Evolutionary conservation across 352 stramenopile genomes (phyloP).

Genomic region (Plasmopara viticola): DNA sequence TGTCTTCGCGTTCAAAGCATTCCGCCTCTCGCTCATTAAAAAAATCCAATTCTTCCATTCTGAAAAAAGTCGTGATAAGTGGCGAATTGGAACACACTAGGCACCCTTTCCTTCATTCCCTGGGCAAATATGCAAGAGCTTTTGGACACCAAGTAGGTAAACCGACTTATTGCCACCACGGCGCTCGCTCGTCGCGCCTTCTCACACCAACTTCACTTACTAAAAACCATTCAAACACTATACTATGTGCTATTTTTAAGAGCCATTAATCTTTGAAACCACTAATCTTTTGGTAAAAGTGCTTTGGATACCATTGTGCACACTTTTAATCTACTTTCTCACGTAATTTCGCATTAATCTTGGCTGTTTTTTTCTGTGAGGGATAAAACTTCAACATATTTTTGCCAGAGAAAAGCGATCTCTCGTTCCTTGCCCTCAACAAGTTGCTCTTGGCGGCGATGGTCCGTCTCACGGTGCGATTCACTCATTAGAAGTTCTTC

Average conservation of each 20-base stretch:
- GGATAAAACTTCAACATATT: slow-evolving; percentile 44
- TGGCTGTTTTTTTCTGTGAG: slow-evolving; percentile 6
- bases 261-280: slow-evolving; percentile 14
- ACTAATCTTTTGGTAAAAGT: slow-evolving; percentile 3
- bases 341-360: background rate
- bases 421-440: slow-evolving; percentile 55
- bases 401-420: slow-evolving; percentile 65
- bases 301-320: too few relatives aligned
- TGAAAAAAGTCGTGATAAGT: slow-evolving; percentile 12
- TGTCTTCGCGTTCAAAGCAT: slow-evolving; percentile 79
- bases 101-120: slow-evolving; percentile 36
- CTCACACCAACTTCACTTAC: slow-evolving; percentile 4
- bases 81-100: slow-evolving; percentile 17
- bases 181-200: slow-evolving; percentile 8
- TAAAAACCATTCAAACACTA: slow-evolving; percentile 5
- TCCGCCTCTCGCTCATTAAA: slow-evolving; percentile 81
- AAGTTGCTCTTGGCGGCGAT: slow-evolving; percentile 41
- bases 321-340: too few relatives aligned
- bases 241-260: slow-evolving; percentile 24
- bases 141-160: slow-evolving; percentile 3
- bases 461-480: slow-evolving; percentile 44
- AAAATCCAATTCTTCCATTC: slow-evolving; percentile 76
- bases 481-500: slow-evolving; percentile 61
- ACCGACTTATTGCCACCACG: slow-evolving; percentile 14
- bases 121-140: slow-evolving; percentile 9